Evolutionary conservation across 768 basidiomycete genomes (phyloP).

Genomic region (Rhodotorula graminis): DNA sequence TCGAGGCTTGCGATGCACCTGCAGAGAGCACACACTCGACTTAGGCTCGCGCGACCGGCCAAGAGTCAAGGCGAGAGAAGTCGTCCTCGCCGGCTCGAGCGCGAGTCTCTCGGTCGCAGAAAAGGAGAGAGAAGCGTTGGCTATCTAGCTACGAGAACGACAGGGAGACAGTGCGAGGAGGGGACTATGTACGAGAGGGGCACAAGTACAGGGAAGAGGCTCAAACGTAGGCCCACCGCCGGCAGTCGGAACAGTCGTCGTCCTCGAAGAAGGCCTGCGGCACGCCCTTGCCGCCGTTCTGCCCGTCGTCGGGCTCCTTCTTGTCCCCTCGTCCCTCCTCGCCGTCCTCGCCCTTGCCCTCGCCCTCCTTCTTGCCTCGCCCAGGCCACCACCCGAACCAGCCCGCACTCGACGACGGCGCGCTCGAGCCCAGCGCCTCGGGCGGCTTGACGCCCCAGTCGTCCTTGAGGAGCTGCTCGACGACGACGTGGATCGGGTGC

Average conservation of each 20-base stretch:
- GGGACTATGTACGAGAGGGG: no score
- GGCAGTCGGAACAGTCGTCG: constrained; percentile 38
- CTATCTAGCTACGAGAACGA: no score
- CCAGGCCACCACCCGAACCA: constrained; percentile 35
- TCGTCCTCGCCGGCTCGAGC: no score
- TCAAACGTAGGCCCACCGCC: constrained; percentile 35
- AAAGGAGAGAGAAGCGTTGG: no score
- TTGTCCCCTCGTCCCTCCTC: constrained; percentile 3
- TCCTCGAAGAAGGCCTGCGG: constrained; percentile 32
- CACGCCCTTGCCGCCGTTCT: constrained; percentile 29
- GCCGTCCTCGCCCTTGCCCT: neutral
- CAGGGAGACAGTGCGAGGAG: no score
- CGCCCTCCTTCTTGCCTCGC: constrained; percentile 6
- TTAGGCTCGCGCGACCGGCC: no score
- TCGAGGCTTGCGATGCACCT: no score
- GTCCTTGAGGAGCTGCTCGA: constrained; percentile 38
- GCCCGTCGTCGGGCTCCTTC: constrained; percentile 20
- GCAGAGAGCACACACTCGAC: no score
- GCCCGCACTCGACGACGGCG: neutral
- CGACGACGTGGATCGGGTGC: constrained; percentile 40
- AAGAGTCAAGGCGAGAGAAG: no score
- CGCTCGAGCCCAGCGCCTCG: neutral
- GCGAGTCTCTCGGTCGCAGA: no score
- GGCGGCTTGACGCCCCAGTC: constrained; percentile 35
- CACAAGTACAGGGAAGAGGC: neutral